These are phyloP conservation scores for Torulaspora gathmanii DNA, from an alignment of 805 yeast species.

Conservation along the genomic window DNA sequence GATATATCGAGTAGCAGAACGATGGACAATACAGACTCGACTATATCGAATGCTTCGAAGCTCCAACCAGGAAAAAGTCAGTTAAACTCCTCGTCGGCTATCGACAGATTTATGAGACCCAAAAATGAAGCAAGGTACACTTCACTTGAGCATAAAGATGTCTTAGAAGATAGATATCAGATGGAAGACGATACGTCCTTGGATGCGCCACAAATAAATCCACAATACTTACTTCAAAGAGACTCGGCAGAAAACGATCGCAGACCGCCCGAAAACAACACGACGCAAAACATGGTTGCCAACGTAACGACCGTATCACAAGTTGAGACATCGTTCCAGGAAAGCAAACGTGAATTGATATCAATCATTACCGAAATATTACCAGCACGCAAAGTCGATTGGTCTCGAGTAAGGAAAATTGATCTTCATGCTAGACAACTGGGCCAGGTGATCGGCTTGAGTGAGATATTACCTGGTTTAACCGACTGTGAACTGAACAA, in stretches of 20 bases:
- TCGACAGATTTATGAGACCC: not conserved
- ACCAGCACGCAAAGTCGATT: slow-evolving; percentile 9
- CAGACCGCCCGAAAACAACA: not conserved
- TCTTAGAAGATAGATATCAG: slow-evolving; percentile 6
- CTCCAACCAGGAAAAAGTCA: not conserved
- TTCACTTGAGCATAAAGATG: slow-evolving; percentile 2
- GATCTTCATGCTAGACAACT: slow-evolving; percentile 12
- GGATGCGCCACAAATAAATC: slow-evolving; percentile 27
- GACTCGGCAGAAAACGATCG: not conserved
- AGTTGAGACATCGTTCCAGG: slow-evolving; percentile 24
- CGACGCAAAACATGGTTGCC: slow-evolving; percentile 6
- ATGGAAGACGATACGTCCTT: slow-evolving; percentile 26
- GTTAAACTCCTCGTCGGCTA: slow-evolving; percentile 1
- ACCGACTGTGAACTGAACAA: slow-evolving; percentile 17
- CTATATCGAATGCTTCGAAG: slow-evolving; percentile 1
- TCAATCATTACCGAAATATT: slow-evolving; percentile 23
- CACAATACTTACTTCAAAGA: slow-evolving; percentile 10
- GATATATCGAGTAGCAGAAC: slow-evolving; percentile 26
- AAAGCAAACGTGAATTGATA: slow-evolving; percentile 23
- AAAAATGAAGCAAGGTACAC: not conserved
- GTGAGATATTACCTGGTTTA: slow-evolving; percentile 25
- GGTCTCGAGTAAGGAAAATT: slow-evolving; percentile 12
- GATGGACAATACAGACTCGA: slow-evolving; percentile 11
- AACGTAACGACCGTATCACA: slow-evolving; percentile 15
- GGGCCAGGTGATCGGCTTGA: slow-evolving; percentile 21